Evolutionary conservation across 805 yeast genomes (phyloP), one percentile per base, ranked within the genome.

Genomic region (Monosporozyma aerobia): DNA sequence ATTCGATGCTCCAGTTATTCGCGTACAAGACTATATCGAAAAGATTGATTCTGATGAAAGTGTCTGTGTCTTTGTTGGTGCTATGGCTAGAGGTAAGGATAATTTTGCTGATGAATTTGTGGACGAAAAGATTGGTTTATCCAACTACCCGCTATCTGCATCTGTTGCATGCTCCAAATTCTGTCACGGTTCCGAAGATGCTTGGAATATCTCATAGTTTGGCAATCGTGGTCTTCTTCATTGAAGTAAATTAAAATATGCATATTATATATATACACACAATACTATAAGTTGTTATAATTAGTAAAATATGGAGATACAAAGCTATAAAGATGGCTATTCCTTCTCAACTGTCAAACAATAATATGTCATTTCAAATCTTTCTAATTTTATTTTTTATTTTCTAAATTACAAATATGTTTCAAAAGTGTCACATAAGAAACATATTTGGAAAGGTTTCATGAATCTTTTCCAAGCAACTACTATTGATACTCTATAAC

Each of bases 51-150:
- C 81, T 2, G 95, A 88, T 65, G 97, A 94, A 73, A 87, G 96
- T 65, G 83, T 94, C 61, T 94, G 99, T 77, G 97, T 94, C 29
- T 94, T 94, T 70, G 97, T 94, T 47, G 99, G 99, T 67, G 96
- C 99, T 47, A 94, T 94, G 97, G 99, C 99, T 22, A 83, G 97
- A 70, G 99, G 99, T 65, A 86, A 85, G 68, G 99, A 94, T 71
- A 90, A 83, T 61, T 94, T 94, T 71, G 99, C 99, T 25, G 99
- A 94, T 69, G 98, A 90, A 70, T 92, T 70, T 65, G 96, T 92
- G 45, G 98, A 94, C 69, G 98, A 94, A 70, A 94, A 92, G 66
- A 85, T 94, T 54, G 97, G 97, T 61, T 83, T 94, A 53, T 89
- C 97, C 37, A 90, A 92, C 64, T 94, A 90, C 69, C 96, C 99